A percentile compares a stretch with the other conserved stretches of the same genome.
These are phyloP conservation scores for Colletotrichum sp. DNA, from an alignment of 2,329 filamentous ascomycete genomes.

Conservation along the genomic window DNA sequence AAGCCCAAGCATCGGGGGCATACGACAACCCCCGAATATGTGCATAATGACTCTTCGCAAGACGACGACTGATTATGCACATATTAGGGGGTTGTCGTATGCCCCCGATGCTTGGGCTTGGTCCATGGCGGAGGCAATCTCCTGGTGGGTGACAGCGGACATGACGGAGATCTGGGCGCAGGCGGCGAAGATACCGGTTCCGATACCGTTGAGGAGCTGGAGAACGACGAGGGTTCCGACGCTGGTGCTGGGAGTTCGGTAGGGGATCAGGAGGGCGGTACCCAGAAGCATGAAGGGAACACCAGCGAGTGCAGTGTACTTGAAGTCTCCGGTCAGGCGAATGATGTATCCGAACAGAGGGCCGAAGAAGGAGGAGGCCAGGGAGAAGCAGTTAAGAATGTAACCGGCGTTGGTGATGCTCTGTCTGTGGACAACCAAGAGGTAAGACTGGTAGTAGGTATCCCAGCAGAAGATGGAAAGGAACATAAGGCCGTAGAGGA, in stretches of 20 bases:
- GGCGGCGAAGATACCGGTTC: conserved; percentile 32
- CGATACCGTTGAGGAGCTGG: conserved; percentile 43
- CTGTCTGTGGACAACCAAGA: conserved; percentile 40
- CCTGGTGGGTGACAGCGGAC: conserved; percentile 34
- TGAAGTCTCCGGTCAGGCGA: conserved; percentile 35
- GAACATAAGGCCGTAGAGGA: conserved; percentile 29
- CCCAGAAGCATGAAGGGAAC: conserved; percentile 36
- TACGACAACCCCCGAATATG: too few species aligned
- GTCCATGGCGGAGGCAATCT: conserved; percentile 38
- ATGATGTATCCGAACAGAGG: conserved; percentile 43
- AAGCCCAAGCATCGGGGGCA: too few species aligned
- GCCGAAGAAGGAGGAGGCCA: conserved; percentile 43
- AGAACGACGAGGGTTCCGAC: conserved; percentile 43
- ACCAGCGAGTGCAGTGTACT: conserved; percentile 36
- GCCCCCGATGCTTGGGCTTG: too few species aligned
- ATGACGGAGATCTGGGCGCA: conserved; percentile 44
- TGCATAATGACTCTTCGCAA: too few species aligned
- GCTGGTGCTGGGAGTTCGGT: conserved; percentile 31
- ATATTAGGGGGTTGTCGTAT: too few species aligned
- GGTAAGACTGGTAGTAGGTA: conserved; percentile 46
- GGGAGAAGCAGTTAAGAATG: conserved; percentile 36
- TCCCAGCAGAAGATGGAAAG: conserved; percentile 37
- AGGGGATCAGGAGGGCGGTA: conserved; percentile 37
- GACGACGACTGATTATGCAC: too few species aligned
- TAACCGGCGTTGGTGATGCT: conserved; percentile 32